Evolutionary conservation across 345 rosid genomes (phyloP).

Genomic region (Hibiscus syriacus): DNA sequence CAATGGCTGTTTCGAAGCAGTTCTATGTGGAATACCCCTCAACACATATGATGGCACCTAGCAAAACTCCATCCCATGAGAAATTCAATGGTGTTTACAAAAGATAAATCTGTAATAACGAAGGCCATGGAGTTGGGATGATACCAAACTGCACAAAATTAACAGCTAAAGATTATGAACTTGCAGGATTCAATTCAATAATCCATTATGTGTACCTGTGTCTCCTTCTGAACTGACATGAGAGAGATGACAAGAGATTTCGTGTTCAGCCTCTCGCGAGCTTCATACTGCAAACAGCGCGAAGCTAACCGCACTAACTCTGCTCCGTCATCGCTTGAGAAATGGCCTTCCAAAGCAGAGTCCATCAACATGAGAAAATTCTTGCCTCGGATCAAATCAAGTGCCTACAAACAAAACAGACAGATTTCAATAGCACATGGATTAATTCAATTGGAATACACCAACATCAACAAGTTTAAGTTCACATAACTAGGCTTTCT

Average conservation of each 20-base stretch:
- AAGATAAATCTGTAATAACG: not conserved
- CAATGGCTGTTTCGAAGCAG: conserved; percentile 32
- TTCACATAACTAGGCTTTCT: not conserved
- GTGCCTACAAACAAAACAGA: conserved; percentile 58
- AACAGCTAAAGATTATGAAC: too few relatives aligned
- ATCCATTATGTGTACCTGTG: conserved; percentile 38
- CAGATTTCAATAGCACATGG: too few relatives aligned
- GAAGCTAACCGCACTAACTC: conserved; percentile 81
- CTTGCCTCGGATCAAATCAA: conserved; percentile 85
- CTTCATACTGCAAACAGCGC: conserved; percentile 80
- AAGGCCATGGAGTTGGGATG: not conserved
- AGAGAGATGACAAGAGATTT: conserved; percentile 78
- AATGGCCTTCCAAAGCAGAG: conserved; percentile 91
- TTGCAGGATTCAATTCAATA: not conserved
- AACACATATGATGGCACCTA: conserved; percentile 61
- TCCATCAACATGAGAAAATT: conserved; percentile 92
- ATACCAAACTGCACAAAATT: too few relatives aligned
- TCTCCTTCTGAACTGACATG: conserved; percentile 71
- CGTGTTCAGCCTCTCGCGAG: conserved; percentile 92
- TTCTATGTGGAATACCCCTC: conserved; percentile 53
- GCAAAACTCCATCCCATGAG: conserved; percentile 14
- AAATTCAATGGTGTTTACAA: not conserved
- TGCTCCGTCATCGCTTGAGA: conserved; percentile 89
- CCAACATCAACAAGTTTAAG: too few relatives aligned
- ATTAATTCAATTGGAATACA: too few relatives aligned